Base-by-base conservation (phyloP, 208 protist species). In the Naegleria fowleri region DNA sequence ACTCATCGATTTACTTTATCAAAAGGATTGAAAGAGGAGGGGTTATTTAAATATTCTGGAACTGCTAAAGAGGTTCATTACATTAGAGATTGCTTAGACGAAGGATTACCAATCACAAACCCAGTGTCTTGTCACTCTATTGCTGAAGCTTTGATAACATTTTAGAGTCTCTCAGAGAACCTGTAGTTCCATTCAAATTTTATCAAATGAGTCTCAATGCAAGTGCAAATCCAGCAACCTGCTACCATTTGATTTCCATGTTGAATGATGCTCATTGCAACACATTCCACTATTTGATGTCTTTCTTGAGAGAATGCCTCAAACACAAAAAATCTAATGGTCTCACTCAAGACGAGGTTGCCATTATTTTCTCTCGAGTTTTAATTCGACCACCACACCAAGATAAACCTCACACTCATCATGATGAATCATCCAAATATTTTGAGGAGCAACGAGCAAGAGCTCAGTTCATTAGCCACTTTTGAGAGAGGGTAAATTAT, bases 1-100 rank as follows among this genome's bases (percentile, higher is more conserved):
- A 51, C 22, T 90, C 9, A 79, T 90, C 5, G 84, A 92, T 59
- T 92, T 38, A 11, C n/a, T 92, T 25, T 90, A 90, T 76, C 51
- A 48, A 52, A 76, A 90, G 88, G 84, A 39, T 85, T 91, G 38
- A 43, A 91, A 36, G 59, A 43, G 5, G 90, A 83, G 19, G 90
- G n/a, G 6, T 36, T 91, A 41, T 91, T 91, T 48, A 39, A 84
- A 51, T 22, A 84, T 38, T 15, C 7, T 7, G 90, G 90, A 19
- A 15, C 0, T 38, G 0, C 52, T 15, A n/a, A 48, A 43, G 67
- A 91, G 52, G 39, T 85, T 9, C 3, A 83, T 22, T 22, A 83
- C 3, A 75, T 91, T 38, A 38, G 29, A 39, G 39, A 85, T 51
- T 36, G 13, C n/a, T 51, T 91, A 1, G 90, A 91, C 36, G 6